phyloP scores from a whole-genome alignment of 2,329 filamentous ascomycete species.

The Colletotrichum lindemuthianum region DNA sequence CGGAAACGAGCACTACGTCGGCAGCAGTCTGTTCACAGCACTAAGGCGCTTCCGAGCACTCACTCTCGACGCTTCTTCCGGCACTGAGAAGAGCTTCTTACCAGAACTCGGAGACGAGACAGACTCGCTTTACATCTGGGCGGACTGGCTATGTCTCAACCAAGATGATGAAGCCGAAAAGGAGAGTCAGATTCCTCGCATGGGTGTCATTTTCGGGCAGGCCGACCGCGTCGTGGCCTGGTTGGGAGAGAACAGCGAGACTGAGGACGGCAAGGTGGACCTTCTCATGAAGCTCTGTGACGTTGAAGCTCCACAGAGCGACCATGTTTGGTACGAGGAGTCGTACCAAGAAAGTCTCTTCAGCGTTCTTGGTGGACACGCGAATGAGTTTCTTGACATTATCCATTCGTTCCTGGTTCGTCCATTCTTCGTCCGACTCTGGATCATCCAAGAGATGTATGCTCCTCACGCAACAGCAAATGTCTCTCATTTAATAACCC shows the following conservation, averaged over 20 bases:
- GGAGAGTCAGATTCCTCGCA: constrained; percentile 34
- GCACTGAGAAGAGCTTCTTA: neutral
- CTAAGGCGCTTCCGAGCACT: neutral
- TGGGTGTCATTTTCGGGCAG: neutral
- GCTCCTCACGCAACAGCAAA: neutral
- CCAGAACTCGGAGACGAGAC: neutral
- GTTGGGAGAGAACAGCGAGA: neutral
- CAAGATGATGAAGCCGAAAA: constrained; percentile 48
- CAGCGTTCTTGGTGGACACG: neutral
- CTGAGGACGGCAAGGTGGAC: neutral
- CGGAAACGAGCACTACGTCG: neutral
- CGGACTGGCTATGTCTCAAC: constrained; percentile 52
- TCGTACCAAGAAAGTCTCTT: neutral
- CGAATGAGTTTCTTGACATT: neutral
- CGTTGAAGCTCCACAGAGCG: neutral
- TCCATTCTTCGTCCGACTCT: neutral
- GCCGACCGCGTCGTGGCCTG: neutral
- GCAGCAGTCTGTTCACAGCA: neutral
- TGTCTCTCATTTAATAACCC: neutral
- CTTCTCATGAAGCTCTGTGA: neutral
- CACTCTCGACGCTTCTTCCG: neutral
- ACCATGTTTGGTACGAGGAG: neutral
- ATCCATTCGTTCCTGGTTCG: neutral
- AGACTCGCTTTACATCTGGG: constrained; percentile 40
- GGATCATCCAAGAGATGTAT: neutral